Evolutionary conservation across 1,139 yeast genomes (phyloP).

Genomic region (Meyerozyma carpophila): DNA sequence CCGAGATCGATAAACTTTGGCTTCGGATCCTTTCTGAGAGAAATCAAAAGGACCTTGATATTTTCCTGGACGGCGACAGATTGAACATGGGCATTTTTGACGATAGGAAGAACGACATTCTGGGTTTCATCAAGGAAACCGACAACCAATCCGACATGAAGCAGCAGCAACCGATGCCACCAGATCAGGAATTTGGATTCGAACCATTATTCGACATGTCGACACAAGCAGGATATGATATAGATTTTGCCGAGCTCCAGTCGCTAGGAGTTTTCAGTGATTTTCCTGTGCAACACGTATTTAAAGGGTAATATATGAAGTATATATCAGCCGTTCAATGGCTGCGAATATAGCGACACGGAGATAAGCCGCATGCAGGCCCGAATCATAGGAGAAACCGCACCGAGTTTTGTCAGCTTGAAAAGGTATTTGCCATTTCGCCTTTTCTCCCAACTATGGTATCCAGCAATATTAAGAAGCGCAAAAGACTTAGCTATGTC

Average conservation of each 20-base stretch:
- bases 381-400: background rate
- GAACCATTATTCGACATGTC: background rate
- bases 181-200: background rate
- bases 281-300: background rate
- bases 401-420: background rate
- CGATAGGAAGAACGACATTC: background rate
- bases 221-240: background rate
- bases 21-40: background rate
- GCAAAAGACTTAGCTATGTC: conserved; percentile 30
- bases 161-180: background rate
- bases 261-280: background rate
- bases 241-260: background rate
- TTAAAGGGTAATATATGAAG: background rate
- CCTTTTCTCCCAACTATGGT: background rate
- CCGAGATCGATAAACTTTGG: conserved; percentile 2
- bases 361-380: background rate
- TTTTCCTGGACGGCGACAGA: background rate
- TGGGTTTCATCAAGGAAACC: background rate
- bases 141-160: background rate
- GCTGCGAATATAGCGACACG: background rate
- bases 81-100: background rate
- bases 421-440: background rate
- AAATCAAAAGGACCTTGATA: background rate
- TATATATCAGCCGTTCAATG: background rate
- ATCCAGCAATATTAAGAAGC: conserved; percentile 10